Evolutionary conservation across 495 filamentous ascomycete species (phyloP).

Genomic region (Parathielavia appendiculata): DNA sequence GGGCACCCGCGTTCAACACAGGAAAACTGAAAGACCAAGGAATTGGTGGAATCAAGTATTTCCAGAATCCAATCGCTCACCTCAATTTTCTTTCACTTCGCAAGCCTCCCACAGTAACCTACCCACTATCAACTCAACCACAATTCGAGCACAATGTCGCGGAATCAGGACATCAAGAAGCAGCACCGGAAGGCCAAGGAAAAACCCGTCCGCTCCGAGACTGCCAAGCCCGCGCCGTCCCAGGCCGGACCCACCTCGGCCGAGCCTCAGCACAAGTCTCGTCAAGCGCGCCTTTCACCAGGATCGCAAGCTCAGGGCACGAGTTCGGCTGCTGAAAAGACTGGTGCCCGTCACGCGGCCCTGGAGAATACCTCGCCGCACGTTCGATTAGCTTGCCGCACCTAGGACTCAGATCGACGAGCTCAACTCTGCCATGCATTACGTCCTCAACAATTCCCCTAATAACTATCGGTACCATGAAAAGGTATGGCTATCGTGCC

Average conservation of each 20-base stretch:
- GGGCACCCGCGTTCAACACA: neutral
- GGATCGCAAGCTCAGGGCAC: neutral
- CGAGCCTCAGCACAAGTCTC: neutral
- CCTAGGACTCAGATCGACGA: neutral
- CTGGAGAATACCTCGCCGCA: neutral
- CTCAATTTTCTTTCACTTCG: no score
- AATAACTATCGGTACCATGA: neutral
- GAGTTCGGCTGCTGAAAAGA: neutral
- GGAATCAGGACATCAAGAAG: neutral
- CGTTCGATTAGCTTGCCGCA: neutral
- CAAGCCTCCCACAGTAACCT: neutral
- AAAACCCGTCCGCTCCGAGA: neutral
- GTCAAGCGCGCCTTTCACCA: neutral
- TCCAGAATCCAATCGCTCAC: no score
- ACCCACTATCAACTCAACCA: neutral
- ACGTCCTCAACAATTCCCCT: neutral
- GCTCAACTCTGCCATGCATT: neutral
- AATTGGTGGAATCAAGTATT: neutral
- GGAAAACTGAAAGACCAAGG: neutral
- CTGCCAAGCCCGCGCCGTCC: neutral
- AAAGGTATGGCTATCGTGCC: neutral
- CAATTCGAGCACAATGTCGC: neutral
- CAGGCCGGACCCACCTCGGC: neutral
- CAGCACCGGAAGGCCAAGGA: neutral
- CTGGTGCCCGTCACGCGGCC: neutral